Conservation (phyloP, 176 grass and related monocot species). For the Lolium multiflorum region DNA sequence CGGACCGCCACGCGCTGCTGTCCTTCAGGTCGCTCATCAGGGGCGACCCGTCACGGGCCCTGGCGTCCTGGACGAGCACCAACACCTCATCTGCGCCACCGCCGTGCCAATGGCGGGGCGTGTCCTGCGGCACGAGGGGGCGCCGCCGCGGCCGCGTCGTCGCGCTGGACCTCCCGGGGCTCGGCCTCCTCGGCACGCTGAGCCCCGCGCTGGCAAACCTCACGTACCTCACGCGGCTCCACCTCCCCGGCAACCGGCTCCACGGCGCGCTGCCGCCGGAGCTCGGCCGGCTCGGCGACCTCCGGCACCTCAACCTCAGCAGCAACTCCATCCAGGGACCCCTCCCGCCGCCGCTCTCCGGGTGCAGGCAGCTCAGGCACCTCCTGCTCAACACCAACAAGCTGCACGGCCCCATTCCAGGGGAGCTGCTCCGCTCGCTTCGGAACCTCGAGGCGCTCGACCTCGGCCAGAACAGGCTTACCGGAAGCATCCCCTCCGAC, state of each 20-base stretch:
- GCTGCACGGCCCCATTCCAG: slow-evolving; percentile 7
- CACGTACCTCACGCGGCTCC: background rate
- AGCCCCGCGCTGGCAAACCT: background rate
- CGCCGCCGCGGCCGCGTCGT: slow-evolving; percentile 18
- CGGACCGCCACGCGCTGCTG: background rate
- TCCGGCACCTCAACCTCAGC: slow-evolving; percentile 10
- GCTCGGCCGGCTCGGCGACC: background rate
- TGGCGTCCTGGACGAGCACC: slow-evolving; percentile 17
- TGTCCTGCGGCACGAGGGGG: background rate
- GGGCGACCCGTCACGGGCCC: background rate
- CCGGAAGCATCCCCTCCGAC: background rate
- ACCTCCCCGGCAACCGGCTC: background rate
- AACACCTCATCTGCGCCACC: background rate
- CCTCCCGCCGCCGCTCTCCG: slow-evolving; percentile 1
- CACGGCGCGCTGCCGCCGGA: background rate
- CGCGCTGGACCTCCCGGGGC: background rate
- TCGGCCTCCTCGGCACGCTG: slow-evolving; percentile 13
- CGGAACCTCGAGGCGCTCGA: background rate
- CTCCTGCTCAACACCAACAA: slow-evolving; percentile 16
- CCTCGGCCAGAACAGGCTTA: slow-evolving; percentile 1
- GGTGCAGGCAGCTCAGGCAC: background rate
- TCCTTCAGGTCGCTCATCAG: slow-evolving; percentile 31
- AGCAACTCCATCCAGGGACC: background rate
- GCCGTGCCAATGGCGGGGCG: slow-evolving; percentile 29
- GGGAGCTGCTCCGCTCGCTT: background rate